Percentiles rank a stretch among this genome's conserved stretches.
Evolutionary conservation across 2,329 filamentous ascomycete species (phyloP).

Genomic region (Alternaria sp.): DNA sequence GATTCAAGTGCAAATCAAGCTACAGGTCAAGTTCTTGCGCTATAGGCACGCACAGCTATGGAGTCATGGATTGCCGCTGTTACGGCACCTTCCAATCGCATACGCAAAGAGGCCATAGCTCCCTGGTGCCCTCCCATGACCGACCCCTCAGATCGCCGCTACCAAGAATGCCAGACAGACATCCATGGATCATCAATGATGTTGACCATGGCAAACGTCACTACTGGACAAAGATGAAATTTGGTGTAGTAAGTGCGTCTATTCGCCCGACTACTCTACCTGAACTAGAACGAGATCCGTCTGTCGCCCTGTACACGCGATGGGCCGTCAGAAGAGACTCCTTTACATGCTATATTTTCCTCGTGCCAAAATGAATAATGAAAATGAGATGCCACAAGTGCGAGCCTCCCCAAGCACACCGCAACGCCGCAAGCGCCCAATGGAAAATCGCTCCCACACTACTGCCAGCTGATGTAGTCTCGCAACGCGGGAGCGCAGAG

Average conservation of each 20-base stretch:
- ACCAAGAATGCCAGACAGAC: neutral
- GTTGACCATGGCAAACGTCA: neutral
- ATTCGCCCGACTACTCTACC: conserved; percentile 32
- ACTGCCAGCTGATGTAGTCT: conserved; percentile 26
- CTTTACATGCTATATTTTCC: conserved; percentile 39
- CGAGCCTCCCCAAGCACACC: conserved; percentile 23
- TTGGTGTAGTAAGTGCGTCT: conserved; percentile 23
- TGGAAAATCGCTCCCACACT: conserved; percentile 28
- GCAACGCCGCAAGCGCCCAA: conserved; percentile 37
- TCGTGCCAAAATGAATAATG: conserved; percentile 32
- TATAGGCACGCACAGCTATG: conserved; percentile 16
- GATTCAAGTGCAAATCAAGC: neutral
- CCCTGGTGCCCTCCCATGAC: neutral
- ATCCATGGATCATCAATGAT: neutral
- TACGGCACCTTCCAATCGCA: conserved; percentile 18
- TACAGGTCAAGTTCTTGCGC: conserved; percentile 9
- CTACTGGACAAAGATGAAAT: neutral
- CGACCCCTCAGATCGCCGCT: neutral
- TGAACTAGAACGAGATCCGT: conserved; percentile 20
- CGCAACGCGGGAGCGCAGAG: conserved; percentile 27
- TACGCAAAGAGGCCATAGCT: conserved; percentile 18
- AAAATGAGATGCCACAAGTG: conserved; percentile 34
- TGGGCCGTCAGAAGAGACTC: conserved; percentile 26
- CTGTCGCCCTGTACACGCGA: conserved; percentile 20
- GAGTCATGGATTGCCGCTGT: conserved; percentile 20